Evolutionary conservation across 352 stramenopile species (phyloP).

Genomic region (Globisporangium okanoganense): DNA sequence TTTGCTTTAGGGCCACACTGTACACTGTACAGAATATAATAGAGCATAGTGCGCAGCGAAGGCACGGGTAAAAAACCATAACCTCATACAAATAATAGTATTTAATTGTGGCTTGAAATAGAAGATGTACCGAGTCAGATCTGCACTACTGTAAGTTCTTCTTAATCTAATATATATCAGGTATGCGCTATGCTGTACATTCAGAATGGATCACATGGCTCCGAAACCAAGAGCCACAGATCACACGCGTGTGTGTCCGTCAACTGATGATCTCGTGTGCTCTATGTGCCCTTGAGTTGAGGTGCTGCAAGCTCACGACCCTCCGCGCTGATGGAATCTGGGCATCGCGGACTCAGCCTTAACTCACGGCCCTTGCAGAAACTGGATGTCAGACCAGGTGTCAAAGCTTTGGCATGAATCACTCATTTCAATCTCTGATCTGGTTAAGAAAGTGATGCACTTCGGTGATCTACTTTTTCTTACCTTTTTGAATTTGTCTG

Average conservation of each 20-base stretch:
- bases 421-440: not conserved
- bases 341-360: not conserved
- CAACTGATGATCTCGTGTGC: not conserved
- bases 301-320: no score
- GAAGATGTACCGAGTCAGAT: no score
- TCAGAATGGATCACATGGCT: not conserved
- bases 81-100: no score
- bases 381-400: not conserved
- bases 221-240: not conserved
- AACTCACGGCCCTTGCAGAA: not conserved
- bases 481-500: no score
- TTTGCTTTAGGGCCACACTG: no score
- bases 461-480: no score
- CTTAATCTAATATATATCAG: no score
- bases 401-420: not conserved
- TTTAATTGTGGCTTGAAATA: no score
- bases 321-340: not conserved
- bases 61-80: no score
- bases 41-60: no score
- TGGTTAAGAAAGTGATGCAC: not conserved
- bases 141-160: no score
- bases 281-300: not conserved
- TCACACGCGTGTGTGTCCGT: not conserved
- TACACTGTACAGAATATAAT: no score
- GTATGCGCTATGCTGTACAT: not conserved